Evolutionary conservation across 2,329 filamentous ascomycete species (phyloP), one percentile per base, ranked within the genome.

Genomic region (Aciculosporium take): DNA sequence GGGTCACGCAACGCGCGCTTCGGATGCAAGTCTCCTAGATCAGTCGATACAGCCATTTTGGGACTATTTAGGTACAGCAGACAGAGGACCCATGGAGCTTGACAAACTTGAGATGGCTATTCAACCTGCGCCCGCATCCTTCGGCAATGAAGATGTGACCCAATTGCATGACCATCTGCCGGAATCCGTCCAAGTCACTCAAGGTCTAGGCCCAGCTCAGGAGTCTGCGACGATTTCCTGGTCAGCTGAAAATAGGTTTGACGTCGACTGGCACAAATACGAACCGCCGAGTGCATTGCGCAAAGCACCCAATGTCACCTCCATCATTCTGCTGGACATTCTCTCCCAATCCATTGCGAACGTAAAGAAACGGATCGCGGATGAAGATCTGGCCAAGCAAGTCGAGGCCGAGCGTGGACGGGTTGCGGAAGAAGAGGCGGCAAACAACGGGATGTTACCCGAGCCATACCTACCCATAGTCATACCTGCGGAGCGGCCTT

Each of bases 211-310:
- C 47, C 39, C 43, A 39, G 44, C 46, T n/a, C 44, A 47, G 40
- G 34, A 53, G 4, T 36, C 46, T 2, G 41, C 37, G n/a, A 34
- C 42, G 29, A 17, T 13, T 21, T 42, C 51, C 0, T 53, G 52
- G 51, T 49, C 44, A 4, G 43, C 32, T 15, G 50, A 51, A n/a
- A 51, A 49, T n/a, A 31, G 53, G 25, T 23, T 45, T 21, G 44
- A 55, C 3, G 54, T 63, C 27, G 63, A 69, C 49, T 73, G 70
- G 67, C 61, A 56, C 29, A 53, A 60, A 39, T 71, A 69, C 46
- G 59, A 63, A 3, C 67, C 68, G 4, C 72, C 72, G 0, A 48
- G 52, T 9, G 62, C 59, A 1, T 52, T 76, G 6, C 54, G 44
- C 4, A 56, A 62, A 24, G 49, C 57, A 0, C 57, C 62, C 13